phyloP scores from a whole-genome alignment of 73 alveolate species.

The Uronychia setigera region DNA sequence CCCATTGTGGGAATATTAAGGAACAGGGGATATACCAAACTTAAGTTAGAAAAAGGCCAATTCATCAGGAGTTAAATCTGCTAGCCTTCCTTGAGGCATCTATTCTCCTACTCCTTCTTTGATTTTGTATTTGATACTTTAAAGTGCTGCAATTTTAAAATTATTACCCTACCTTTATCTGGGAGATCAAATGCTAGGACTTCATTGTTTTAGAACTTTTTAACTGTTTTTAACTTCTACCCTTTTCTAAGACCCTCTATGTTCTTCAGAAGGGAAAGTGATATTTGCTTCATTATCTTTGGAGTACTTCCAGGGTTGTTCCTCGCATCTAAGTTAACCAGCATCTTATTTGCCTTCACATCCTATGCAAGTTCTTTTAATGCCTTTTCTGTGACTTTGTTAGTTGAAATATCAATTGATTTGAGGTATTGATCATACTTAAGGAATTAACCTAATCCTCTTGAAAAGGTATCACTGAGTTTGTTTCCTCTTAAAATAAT shows the following conservation, averaged over 20 bases:
- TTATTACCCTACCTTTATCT: background rate
- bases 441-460: conserved; percentile 55
- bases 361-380: background rate
- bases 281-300: conserved; percentile 5
- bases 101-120: too few relatives aligned
- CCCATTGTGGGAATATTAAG: too few relatives aligned
- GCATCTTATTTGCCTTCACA: conserved; percentile 12
- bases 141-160: background rate
- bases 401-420: conserved; percentile 67
- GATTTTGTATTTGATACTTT: background rate
- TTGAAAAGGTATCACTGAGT: conserved; percentile 23
- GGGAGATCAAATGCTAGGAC: background rate
- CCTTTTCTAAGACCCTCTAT: background rate
- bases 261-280: background rate
- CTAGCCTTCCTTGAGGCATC: too few relatives aligned
- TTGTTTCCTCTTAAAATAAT: conserved; percentile 61
- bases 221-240: background rate
- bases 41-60: too few relatives aligned
- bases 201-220: background rate
- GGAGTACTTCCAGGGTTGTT: conserved; percentile 8
- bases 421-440: conserved; percentile 68
- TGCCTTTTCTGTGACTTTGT: conserved; percentile 48
- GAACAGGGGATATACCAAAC: too few relatives aligned
- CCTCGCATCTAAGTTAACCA: conserved; percentile 12
- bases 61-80: too few relatives aligned